Evolutionary conservation across 2,329 filamentous ascomycete species (phyloP).

Genomic region (Cordyceps javanica): DNA sequence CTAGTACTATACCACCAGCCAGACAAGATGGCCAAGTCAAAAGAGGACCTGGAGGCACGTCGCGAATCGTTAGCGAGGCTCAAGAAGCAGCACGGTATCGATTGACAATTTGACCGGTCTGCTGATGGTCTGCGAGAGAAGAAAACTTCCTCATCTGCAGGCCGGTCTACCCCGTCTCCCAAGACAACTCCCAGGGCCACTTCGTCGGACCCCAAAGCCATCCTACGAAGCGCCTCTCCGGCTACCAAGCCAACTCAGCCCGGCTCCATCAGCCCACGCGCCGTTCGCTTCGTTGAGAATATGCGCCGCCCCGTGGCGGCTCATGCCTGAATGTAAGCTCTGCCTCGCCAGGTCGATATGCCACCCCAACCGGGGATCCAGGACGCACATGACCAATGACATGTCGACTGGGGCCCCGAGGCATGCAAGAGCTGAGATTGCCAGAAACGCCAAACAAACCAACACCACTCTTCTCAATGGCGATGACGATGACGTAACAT

Average conservation of each 20-base stretch:
- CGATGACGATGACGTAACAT: background rate
- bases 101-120: constrained; percentile 81
- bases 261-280: constrained; percentile 32
- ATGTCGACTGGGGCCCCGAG: background rate
- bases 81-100: constrained; percentile 96
- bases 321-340: constrained; percentile 28
- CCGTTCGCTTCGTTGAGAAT: constrained; percentile 37
- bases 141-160: constrained; percentile 46
- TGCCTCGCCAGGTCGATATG: background rate
- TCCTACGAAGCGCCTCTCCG: constrained; percentile 37
- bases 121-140: constrained; percentile 43
- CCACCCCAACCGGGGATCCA: background rate
- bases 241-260: constrained; percentile 28
- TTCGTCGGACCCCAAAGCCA: constrained; percentile 37
- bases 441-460: background rate
- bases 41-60: constrained; percentile 88
- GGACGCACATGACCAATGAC: background rate
- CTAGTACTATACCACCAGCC: constrained; percentile 59
- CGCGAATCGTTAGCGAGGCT: constrained; percentile 97
- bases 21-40: constrained; percentile 69
- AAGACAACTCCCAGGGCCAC: constrained; percentile 32
- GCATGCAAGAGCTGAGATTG: constrained; percentile 9
- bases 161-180: constrained; percentile 47
- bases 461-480: background rate
- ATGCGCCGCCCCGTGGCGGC: constrained; percentile 30